Conservation (phyloP, 106 monocot genomes). For the Acorus calamus region DNA sequence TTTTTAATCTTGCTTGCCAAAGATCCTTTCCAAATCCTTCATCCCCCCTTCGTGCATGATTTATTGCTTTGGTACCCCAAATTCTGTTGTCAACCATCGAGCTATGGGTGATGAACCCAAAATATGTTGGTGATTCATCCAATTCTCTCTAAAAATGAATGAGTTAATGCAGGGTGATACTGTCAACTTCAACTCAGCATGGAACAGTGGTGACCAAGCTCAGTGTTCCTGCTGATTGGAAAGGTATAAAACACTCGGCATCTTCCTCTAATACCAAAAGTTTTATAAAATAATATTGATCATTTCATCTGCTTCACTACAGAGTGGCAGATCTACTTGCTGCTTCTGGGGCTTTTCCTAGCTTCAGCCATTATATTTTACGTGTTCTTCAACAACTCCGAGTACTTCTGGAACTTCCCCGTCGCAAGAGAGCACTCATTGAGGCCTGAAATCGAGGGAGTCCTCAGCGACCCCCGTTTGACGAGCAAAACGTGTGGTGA, state of each 20-base stretch:
- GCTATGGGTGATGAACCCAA: too few relatives aligned
- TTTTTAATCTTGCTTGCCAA: too few relatives aligned
- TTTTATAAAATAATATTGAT: neutral
- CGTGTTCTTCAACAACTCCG: constrained; percentile 40
- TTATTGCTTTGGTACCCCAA: too few relatives aligned
- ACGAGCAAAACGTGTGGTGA: constrained; percentile 63
- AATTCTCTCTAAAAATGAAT: neutral
- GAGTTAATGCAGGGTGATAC: constrained; percentile 48
- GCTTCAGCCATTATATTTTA: constrained; percentile 37
- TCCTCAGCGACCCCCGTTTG: constrained; percentile 23
- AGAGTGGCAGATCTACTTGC: constrained; percentile 69
- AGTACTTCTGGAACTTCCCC: constrained; percentile 64
- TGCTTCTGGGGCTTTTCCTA: constrained; percentile 54
- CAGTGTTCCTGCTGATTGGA: constrained; percentile 86
- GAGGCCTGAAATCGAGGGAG: constrained; percentile 9
- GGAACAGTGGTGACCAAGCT: constrained; percentile 64
- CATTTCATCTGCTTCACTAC: constrained; percentile 4
- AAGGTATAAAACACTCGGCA: constrained; percentile 35
- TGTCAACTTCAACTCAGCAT: constrained; percentile 73
- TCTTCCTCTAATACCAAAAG: too few relatives aligned
- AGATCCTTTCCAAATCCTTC: too few relatives aligned
- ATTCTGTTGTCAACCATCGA: too few relatives aligned
- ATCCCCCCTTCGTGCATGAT: too few relatives aligned
- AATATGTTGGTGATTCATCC: neutral
- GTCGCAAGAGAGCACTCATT: constrained; percentile 23